A percentile compares a stretch with the other conserved stretches of the same genome.
phyloP scores from a whole-genome alignment of 306 rosid genomes.

The Trifolium pratense region DNA sequence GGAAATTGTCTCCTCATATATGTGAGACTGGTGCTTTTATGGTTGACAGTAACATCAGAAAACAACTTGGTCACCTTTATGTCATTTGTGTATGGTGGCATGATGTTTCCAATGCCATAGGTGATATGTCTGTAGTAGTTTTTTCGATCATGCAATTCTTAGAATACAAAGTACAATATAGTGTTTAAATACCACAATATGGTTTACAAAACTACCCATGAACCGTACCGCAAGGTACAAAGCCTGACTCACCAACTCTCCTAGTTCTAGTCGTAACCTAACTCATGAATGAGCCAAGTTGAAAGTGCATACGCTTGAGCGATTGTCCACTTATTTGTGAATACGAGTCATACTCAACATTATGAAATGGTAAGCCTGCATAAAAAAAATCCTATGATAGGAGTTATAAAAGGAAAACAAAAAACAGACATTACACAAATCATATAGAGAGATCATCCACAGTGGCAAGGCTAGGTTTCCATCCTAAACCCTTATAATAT shows the following conservation, averaged over 20 bases:
- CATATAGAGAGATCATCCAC: constrained; percentile 75
- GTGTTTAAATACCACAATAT: background rate
- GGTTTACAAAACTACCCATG: background rate
- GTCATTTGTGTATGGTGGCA: too few relatives aligned
- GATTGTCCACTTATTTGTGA: background rate
- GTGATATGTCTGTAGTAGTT: too few relatives aligned
- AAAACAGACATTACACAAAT: constrained; percentile 25
- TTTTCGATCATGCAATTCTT: background rate
- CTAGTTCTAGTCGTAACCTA: background rate
- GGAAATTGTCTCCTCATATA: too few relatives aligned
- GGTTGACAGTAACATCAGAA: too few relatives aligned
- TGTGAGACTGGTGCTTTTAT: too few relatives aligned
- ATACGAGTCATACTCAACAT: background rate
- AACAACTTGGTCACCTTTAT: too few relatives aligned
- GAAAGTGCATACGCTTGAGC: background rate
- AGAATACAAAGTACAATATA: background rate
- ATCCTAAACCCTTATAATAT: constrained; percentile 43
- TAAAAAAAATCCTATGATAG: constrained; percentile 23
- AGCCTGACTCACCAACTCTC: background rate
- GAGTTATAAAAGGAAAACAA: background rate
- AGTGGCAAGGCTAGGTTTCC: constrained; percentile 75
- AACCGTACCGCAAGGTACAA: background rate
- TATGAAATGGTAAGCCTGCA: constrained; percentile 15
- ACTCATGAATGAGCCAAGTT: background rate
- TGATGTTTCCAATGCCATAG: too few relatives aligned